A percentile compares a stretch with the other conserved stretches of the same genome.
Conservation (phyloP, 2,329 filamentous ascomycete species). For the Diaporthe longicolla region DNA sequence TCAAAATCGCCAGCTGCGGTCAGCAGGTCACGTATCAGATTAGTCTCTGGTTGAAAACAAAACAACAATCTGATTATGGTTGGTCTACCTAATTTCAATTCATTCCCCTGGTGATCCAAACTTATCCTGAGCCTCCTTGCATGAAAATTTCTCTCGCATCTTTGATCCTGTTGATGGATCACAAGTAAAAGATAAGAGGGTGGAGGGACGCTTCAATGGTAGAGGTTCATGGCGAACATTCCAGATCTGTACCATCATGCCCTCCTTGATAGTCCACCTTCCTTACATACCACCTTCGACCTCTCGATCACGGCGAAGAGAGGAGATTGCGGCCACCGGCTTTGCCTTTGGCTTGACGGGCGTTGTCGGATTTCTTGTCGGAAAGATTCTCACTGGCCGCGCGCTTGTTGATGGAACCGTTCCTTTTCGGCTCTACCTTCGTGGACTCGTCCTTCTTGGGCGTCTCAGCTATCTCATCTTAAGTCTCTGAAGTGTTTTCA, state of each 20-base stretch:
- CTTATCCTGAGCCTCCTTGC: background rate
- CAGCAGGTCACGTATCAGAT: background rate
- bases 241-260: background rate
- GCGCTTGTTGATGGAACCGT: too few relatives aligned
- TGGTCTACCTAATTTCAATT: background rate
- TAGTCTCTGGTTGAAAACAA: background rate
- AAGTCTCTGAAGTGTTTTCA: background rate
- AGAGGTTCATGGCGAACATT: background rate
- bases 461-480: background rate
- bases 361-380: background rate
- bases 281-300: too few relatives aligned
- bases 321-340: too few relatives aligned
- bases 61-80: background rate
- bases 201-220: background rate
- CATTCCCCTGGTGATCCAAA: background rate
- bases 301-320: background rate
- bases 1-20: background rate
- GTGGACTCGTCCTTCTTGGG: background rate
- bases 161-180: background rate
- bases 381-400: too few relatives aligned
- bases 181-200: background rate
- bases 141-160: too few relatives aligned
- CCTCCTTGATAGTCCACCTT: background rate
- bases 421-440: background rate
- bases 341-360: background rate